A percentile compares a stretch with the other conserved stretches of the same genome.
phyloP scores from a whole-genome alignment of 768 basidiomycete species.

The Lactarius trivialis region DNA sequence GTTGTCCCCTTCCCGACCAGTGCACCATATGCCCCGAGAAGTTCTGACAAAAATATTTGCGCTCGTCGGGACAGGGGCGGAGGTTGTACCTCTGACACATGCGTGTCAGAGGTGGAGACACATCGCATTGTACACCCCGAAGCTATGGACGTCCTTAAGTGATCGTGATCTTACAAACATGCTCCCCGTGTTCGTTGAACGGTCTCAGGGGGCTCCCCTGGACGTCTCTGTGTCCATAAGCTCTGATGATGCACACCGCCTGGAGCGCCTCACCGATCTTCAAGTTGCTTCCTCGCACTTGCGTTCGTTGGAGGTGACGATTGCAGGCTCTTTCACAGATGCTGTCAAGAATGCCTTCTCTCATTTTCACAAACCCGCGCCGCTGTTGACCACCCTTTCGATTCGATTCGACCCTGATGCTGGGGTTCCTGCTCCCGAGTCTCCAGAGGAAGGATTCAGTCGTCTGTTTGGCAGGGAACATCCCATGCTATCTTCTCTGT shows the following conservation, averaged over 20 bases:
- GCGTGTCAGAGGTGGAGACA: slow-evolving; percentile 8
- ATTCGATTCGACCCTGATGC: slow-evolving; percentile 8
- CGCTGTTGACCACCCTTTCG: neutral
- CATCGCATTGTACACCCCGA: neutral
- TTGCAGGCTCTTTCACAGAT: slow-evolving; percentile 5
- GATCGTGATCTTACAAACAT: slow-evolving; percentile 1
- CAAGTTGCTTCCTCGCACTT: slow-evolving; percentile 4
- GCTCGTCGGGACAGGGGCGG: slow-evolving; percentile 8
- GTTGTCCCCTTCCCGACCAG: neutral
- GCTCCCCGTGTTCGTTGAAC: slow-evolving; percentile 2
- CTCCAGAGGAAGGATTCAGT: neutral
- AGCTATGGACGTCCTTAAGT: slow-evolving; percentile 1
- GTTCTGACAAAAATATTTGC: neutral
- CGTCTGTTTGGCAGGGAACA: neutral
- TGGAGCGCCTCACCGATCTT: slow-evolving; percentile 8
- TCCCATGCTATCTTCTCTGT: neutral
- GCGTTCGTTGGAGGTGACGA: slow-evolving; percentile 4
- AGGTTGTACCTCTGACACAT: slow-evolving; percentile 1
- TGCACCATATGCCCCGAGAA: slow-evolving; percentile 3
- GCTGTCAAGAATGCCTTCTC: neutral
- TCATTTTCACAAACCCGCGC: neutral
- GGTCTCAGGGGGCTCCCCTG: neutral
- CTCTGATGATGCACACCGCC: neutral
- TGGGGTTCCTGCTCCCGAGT: neutral
- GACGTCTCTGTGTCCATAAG: neutral